A percentile compares a stretch with the other conserved stretches of the same genome.
Evolutionary conservation across 2,329 filamentous ascomycete genomes (phyloP).

Genomic region (Epichloe bromicola): DNA sequence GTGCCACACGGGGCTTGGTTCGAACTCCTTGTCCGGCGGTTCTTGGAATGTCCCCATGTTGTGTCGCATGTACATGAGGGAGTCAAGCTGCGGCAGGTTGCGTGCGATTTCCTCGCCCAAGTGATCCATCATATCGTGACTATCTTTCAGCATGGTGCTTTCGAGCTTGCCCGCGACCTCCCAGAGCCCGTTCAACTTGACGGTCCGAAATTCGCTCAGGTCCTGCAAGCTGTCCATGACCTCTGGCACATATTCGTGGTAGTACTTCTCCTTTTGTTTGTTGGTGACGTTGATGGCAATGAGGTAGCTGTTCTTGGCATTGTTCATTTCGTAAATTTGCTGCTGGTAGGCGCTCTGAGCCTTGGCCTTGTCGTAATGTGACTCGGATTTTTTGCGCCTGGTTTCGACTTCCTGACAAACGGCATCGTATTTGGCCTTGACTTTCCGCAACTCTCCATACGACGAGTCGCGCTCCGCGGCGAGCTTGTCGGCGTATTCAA

Average conservation of each 20-base stretch:
- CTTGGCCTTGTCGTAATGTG: conserved; percentile 87
- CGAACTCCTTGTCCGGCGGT: conserved; percentile 72
- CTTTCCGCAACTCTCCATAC: conserved; percentile 77
- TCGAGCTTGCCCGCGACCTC: conserved; percentile 68
- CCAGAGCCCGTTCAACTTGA: conserved; percentile 80
- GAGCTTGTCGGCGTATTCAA: conserved; percentile 76
- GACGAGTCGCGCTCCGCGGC: conserved; percentile 78
- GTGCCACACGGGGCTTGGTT: conserved; percentile 93
- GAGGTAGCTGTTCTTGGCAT: conserved; percentile 95
- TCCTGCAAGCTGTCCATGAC: conserved; percentile 88
- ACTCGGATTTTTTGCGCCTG: conserved; percentile 92
- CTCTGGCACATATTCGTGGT: conserved; percentile 91
- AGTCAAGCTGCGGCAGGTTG: conserved; percentile 81
- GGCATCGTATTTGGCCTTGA: conserved; percentile 84
- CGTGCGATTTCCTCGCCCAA: conserved; percentile 70
- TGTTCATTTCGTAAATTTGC: conserved; percentile 90
- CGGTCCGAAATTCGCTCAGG: conserved; percentile 75
- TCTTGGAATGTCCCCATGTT: conserved; percentile 76
- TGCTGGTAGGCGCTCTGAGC: conserved; percentile 86
- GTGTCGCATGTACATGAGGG: conserved; percentile 95
- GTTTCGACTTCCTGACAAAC: conserved; percentile 91
- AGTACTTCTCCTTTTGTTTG: conserved; percentile 94
- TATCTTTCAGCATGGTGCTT: conserved; percentile 61
- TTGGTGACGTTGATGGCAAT: conserved; percentile 95
- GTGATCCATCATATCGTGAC: conserved; percentile 57